A percentile compares a stretch with the other conserved stretches of the same genome.
These are phyloP conservation scores for Austroboletus eburneus DNA, from an alignment of 768 basidiomycete species.

Conservation along the genomic window DNA sequence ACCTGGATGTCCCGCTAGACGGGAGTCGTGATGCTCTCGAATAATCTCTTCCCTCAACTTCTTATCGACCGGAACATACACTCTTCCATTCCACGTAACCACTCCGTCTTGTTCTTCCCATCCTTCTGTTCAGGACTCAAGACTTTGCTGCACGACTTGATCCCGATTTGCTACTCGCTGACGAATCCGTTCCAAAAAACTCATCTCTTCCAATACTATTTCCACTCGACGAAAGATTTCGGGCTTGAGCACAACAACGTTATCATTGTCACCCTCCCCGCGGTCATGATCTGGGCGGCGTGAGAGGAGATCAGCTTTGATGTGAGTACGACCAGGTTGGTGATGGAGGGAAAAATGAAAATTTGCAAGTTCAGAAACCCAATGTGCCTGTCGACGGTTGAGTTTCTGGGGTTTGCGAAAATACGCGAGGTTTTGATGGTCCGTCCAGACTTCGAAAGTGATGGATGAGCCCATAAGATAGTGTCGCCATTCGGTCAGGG, in stretches of 20 bases:
- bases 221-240: conserved; percentile 1
- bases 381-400: conserved; percentile 39
- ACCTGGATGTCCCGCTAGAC: conserved; percentile 27
- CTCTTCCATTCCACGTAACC: conserved; percentile 1
- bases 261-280: conserved; percentile 16
- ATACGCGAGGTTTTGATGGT: conserved; percentile 44
- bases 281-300: conserved; percentile 19
- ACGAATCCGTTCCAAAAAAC: neutral
- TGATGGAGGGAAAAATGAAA: conserved; percentile 31
- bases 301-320: conserved; percentile 26
- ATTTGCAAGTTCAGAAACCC: conserved; percentile 34
- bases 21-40: conserved; percentile 22
- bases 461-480: neutral
- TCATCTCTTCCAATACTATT: neutral
- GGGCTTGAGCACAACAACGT: conserved; percentile 13
- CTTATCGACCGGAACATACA: conserved; percentile 22
- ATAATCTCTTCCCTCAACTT: conserved; percentile 14
- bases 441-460: neutral
- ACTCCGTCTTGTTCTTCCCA: neutral
- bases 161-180: neutral
- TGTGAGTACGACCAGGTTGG: conserved; percentile 24
- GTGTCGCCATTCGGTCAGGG: neutral
- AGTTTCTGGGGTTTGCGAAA: conserved; percentile 38
- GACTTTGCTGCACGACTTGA: neutral
- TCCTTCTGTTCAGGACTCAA: neutral